Evolutionary conservation across 1,284 basidiomycete genomes (phyloP).

Genomic region (Boletus mariae): DNA sequence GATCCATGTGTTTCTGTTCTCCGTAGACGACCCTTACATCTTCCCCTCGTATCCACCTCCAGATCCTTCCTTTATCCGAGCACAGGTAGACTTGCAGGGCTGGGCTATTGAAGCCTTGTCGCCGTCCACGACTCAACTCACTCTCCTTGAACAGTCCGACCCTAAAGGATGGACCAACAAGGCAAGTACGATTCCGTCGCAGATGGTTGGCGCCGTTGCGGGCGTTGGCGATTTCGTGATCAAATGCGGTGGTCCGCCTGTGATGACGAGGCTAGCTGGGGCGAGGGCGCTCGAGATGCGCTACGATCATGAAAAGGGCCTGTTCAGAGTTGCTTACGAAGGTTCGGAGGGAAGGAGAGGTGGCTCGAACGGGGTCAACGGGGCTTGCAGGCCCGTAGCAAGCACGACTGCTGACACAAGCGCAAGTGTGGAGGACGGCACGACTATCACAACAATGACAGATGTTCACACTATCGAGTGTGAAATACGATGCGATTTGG

Average conservation of each 20-base stretch:
- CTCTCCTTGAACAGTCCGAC: slow-evolving; percentile 94
- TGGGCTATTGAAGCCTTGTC: slow-evolving; percentile 97
- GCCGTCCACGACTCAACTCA: slow-evolving; percentile 92
- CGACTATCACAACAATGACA: slow-evolving; percentile 12
- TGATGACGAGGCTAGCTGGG: slow-evolving; percentile 80
- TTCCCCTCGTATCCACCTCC: slow-evolving; percentile 77
- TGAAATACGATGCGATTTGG: slow-evolving; percentile 91
- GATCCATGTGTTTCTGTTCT: slow-evolving; percentile 95
- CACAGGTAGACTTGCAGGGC: slow-evolving; percentile 93
- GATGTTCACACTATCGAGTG: slow-evolving; percentile 74
- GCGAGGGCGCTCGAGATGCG: slow-evolving; percentile 71
- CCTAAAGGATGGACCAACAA: slow-evolving; percentile 98
- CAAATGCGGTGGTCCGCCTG: slow-evolving; percentile 90
- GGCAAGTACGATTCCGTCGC: slow-evolving; percentile 78
- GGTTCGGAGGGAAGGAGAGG: slow-evolving; percentile 53
- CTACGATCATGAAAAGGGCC: slow-evolving; percentile 87
- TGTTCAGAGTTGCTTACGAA: slow-evolving; percentile 86
- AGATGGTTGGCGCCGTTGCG: slow-evolving; percentile 85
- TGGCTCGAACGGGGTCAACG: slow-evolving; percentile 24
- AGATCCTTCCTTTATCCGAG: slow-evolving; percentile 80
- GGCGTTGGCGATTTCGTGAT: slow-evolving; percentile 94
- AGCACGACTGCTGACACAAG: slow-evolving; percentile 8
- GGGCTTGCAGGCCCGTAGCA: slow-evolving; percentile 11
- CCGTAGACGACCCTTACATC: slow-evolving; percentile 83
- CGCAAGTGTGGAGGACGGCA: slow-evolving; percentile 12